Conservation (phyloP, 1,139 yeast species). For the Lodderomyces beijingensis region DNA sequence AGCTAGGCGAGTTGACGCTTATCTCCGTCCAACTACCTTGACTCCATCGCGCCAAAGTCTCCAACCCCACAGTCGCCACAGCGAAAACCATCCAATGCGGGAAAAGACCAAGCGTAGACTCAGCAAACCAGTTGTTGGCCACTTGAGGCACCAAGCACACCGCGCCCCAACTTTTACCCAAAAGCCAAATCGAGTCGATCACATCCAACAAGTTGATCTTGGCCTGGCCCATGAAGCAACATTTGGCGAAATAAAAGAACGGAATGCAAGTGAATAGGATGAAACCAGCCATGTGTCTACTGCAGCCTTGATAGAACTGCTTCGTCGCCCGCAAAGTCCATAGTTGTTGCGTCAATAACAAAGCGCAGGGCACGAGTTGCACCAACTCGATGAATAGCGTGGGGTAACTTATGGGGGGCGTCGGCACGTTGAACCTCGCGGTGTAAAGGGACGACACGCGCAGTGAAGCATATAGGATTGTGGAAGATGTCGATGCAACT, state of each 20-base stretch:
- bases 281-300: conserved; percentile 13
- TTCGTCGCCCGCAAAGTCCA: conserved; percentile 17
- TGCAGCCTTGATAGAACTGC: conserved; percentile 22
- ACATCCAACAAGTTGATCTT: conserved; percentile 20
- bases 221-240: conserved; percentile 7
- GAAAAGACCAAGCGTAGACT: conserved; percentile 17
- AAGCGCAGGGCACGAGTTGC: conserved; percentile 12
- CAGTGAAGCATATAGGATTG: conserved; percentile 14
- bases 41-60: conserved; percentile 1
- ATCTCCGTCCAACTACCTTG: conserved; percentile 19
- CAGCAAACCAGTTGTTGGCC: conserved; percentile 23
- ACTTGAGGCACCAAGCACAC: conserved; percentile 26
- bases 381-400: conserved; percentile 16
- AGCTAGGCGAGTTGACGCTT: conserved; percentile 24
- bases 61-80: neutral
- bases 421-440: conserved; percentile 17
- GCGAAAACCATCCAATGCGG: too few species aligned
- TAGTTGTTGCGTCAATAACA: conserved; percentile 9
- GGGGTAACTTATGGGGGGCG: conserved; percentile 9
- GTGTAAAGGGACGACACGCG: conserved; percentile 14
- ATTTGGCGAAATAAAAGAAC: conserved; percentile 6
- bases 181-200: conserved; percentile 26
- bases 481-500: conserved; percentile 9
- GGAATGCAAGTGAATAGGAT: neutral
- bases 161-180: conserved; percentile 14